phyloP scores from a whole-genome alignment of 805 yeast species.

The Candida palmyrensis region DNA sequence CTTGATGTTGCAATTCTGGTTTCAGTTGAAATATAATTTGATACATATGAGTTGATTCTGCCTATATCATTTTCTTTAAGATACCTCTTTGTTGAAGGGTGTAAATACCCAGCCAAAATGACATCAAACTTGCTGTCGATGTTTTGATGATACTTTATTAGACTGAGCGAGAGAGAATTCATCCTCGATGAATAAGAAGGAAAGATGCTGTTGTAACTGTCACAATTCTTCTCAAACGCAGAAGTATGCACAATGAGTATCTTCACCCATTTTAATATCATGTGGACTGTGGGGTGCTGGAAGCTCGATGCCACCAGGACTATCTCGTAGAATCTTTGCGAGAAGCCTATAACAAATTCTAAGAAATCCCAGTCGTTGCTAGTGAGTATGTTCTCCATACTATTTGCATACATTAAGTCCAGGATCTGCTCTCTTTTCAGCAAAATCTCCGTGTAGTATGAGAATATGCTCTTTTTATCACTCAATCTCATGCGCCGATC shows the following conservation, averaged over 20 bases:
- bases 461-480: too few relatives aligned
- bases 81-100: constrained; percentile 19
- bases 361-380: constrained; percentile 11
- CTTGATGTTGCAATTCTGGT: background rate
- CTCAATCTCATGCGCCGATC: too few relatives aligned
- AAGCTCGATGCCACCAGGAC: constrained; percentile 5
- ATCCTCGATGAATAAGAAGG: background rate
- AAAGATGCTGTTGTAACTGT: background rate
- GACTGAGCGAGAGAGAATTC: background rate
- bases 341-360: constrained; percentile 9
- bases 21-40: background rate
- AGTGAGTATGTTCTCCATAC: too few relatives aligned
- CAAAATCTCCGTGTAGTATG: too few relatives aligned
- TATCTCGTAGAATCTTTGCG: constrained; percentile 10
- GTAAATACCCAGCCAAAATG: constrained; percentile 14
- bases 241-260: constrained; percentile 14
- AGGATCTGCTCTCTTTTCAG: too few relatives aligned
- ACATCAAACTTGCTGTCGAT: constrained; percentile 11
- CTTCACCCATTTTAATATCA: constrained; percentile 19
- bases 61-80: constrained; percentile 12
- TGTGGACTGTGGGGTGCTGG: constrained; percentile 11
- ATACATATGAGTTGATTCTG: constrained; percentile 10
- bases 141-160: constrained; percentile 9
- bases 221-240: constrained; percentile 5
- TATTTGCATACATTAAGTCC: too few relatives aligned